Evolutionary conservation across 495 filamentous ascomycete species (phyloP).

Genomic region (Xylaria cubensis): DNA sequence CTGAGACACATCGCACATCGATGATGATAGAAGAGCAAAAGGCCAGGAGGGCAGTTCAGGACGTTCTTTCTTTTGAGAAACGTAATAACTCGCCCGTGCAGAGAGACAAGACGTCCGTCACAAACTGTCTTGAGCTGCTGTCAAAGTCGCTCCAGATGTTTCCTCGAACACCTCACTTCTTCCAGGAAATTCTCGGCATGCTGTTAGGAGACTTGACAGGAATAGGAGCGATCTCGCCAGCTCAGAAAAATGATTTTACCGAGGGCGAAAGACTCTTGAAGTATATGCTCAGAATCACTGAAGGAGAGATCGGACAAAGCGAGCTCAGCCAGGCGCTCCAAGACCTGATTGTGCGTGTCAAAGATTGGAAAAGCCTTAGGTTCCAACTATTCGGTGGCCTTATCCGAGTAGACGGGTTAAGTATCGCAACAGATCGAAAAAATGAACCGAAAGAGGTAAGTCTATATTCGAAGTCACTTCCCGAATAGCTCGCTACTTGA

Average conservation of each 20-base stretch:
- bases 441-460: not conserved
- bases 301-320: not conserved
- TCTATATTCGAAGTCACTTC: not conserved
- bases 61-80: not conserved
- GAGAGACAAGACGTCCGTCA: not conserved
- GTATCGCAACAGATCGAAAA: not conserved
- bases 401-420: not conserved
- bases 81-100: too few species aligned
- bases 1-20: not conserved
- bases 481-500: not conserved
- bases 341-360: not conserved
- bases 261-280: not conserved
- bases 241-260: not conserved
- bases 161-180: not conserved
- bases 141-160: not conserved
- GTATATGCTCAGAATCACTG: not conserved
- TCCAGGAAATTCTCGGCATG: constrained; percentile 2
- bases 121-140: not conserved
- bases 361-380: not conserved
- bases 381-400: not conserved
- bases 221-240: not conserved
- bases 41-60: not conserved
- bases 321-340: not conserved
- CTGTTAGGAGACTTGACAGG: not conserved
- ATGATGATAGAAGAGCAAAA: not conserved